Conservation (phyloP, 306 rosid genomes). For the Cicer arietinum region DNA sequence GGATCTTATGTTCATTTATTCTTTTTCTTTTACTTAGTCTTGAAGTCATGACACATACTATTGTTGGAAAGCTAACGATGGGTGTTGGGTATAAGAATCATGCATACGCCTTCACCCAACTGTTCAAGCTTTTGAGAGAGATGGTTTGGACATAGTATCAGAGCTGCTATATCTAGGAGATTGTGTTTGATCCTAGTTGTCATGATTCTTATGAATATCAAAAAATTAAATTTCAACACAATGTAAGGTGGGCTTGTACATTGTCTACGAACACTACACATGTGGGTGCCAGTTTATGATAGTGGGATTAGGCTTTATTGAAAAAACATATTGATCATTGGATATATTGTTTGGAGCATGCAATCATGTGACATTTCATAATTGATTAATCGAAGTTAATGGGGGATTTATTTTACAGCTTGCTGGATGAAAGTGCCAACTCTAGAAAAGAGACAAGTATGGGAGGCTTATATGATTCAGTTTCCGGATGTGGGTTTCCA, state of each 20-base stretch:
- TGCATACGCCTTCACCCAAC: background rate
- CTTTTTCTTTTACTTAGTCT: constrained; percentile 26
- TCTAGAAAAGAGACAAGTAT: constrained; percentile 65
- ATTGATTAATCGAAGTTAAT: constrained; percentile 5
- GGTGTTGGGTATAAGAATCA: constrained; percentile 7
- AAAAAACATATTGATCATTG: constrained; percentile 24
- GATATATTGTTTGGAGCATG: constrained; percentile 13
- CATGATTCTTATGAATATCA: background rate
- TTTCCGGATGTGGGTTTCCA: constrained; percentile 72
- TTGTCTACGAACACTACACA: background rate
- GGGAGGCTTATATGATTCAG: constrained; percentile 75
- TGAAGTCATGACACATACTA: constrained; percentile 9
- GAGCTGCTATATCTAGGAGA: background rate
- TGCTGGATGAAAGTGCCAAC: constrained; percentile 54
- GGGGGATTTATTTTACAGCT: constrained; percentile 56
- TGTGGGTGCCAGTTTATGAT: constrained; percentile 3
- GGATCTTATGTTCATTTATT: constrained; percentile 30
- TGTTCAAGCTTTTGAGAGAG: background rate
- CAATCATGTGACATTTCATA: constrained; percentile 15
- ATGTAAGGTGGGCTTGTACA: background rate
- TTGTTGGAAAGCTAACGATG: constrained; percentile 31
- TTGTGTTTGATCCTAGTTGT: background rate
- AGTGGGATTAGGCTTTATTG: constrained; percentile 18
- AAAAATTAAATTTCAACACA: constrained; percentile 8
- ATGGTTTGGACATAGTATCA: constrained; percentile 3